phyloP scores from a whole-genome alignment of 306 rosid species.

The Casuarina equisetifolia region DNA sequence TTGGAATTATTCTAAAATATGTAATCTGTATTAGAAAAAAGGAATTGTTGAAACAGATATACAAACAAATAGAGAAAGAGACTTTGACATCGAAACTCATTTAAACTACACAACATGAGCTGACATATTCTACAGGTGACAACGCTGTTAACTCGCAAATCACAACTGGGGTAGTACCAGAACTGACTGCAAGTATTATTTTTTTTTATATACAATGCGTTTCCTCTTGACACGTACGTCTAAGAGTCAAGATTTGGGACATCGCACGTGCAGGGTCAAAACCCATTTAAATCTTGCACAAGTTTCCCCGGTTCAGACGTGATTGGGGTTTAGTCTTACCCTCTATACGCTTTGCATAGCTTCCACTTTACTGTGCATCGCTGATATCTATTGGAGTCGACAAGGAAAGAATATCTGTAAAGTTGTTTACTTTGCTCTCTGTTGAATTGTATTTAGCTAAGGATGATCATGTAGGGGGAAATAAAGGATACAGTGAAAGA shows the following conservation, averaged over 20 bases:
- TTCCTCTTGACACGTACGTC: neutral
- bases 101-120: too few relatives aligned
- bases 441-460: neutral
- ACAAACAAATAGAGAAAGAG: too few relatives aligned
- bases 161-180: too few relatives aligned
- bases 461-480: conserved; percentile 35
- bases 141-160: too few relatives aligned
- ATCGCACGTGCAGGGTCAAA: neutral
- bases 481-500: conserved; percentile 5
- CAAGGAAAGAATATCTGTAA: conserved; percentile 20
- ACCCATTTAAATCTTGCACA: neutral
- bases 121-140: too few relatives aligned
- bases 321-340: neutral
- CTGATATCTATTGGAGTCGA: conserved; percentile 4
- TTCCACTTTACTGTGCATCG: neutral
- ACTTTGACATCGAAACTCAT: too few relatives aligned
- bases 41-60: too few relatives aligned
- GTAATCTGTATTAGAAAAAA: too few relatives aligned
- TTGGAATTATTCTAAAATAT: too few relatives aligned
- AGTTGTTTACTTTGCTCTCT: neutral
- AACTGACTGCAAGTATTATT: too few relatives aligned
- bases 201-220: too few relatives aligned
- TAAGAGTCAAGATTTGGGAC: neutral
- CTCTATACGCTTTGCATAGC: neutral
- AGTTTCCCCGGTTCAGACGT: conserved; percentile 17